phyloP scores from a whole-genome alignment of 371 early-diverging fungal species.

The Mortierella sp. region DNA sequence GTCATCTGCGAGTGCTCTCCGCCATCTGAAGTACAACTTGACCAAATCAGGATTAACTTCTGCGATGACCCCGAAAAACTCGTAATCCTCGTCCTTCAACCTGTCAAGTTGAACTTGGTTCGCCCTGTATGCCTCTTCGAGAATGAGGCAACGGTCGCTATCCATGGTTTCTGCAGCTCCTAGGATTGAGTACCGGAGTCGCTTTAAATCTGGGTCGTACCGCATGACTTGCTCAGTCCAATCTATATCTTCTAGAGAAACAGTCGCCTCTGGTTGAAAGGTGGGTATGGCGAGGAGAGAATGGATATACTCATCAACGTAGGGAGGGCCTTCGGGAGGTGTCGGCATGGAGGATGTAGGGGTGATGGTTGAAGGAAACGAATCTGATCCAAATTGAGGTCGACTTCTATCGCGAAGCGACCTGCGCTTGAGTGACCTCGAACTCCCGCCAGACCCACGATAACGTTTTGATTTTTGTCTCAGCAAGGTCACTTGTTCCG shows the following conservation, averaged over 20 bases:
- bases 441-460: too few species aligned
- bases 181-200: constrained; percentile 2
- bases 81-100: constrained; percentile 11
- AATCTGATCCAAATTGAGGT: too few species aligned
- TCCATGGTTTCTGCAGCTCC: background rate
- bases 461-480: too few species aligned
- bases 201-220: background rate
- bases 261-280: background rate
- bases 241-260: background rate
- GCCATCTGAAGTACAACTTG: constrained; percentile 1
- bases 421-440: too few species aligned
- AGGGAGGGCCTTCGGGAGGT: background rate
- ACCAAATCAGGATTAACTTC: background rate
- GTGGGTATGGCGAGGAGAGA: background rate
- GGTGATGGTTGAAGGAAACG: too few species aligned
- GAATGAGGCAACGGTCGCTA: background rate
- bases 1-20: background rate
- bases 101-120: background rate
- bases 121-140: constrained; percentile 3
- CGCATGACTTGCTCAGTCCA: background rate
- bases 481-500: too few species aligned
- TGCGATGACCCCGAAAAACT: constrained; percentile 8
- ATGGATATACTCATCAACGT: background rate
- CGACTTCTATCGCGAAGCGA: too few species aligned
- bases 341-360: too few species aligned